Evolutionary conservation across 148 eudicot species (phyloP).

Genomic region (Salicornia ramosissima): DNA sequence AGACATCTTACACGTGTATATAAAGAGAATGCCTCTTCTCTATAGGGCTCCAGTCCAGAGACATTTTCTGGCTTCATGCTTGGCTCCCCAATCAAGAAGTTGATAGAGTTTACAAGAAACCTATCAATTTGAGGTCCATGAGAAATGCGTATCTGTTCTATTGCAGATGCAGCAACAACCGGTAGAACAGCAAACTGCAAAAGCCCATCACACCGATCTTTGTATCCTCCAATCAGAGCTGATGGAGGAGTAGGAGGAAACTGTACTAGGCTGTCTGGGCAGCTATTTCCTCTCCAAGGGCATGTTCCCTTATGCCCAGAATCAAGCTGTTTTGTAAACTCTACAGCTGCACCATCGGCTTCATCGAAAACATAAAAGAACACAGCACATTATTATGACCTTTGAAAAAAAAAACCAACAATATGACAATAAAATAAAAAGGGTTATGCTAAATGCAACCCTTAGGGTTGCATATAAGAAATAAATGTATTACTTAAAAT

Average conservation of each 20-base stretch:
- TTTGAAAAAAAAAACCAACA: background rate
- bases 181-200: slow-evolving; percentile 84
- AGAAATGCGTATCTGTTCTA: slow-evolving; percentile 71
- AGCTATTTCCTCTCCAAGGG: slow-evolving; percentile 91
- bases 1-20: slow-evolving; percentile 65
- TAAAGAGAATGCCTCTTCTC: slow-evolving; percentile 58
- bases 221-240: slow-evolving; percentile 91
- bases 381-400: background rate
- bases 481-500: too few species aligned
- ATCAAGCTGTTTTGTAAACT: slow-evolving; percentile 73
- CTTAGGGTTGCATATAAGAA: too few species aligned
- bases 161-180: slow-evolving; percentile 73
- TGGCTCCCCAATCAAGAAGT: slow-evolving; percentile 47
- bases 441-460: too few species aligned
- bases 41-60: slow-evolving; percentile 39
- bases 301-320: slow-evolving; percentile 66
- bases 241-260: slow-evolving; percentile 97
- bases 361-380: slow-evolving; percentile 22
- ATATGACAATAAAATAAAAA: too few species aligned
- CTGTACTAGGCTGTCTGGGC: slow-evolving; percentile 95
- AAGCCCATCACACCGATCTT: slow-evolving; percentile 97
- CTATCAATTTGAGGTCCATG: slow-evolving; percentile 76
- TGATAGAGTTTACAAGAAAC: slow-evolving; percentile 52
- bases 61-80: slow-evolving; percentile 49
- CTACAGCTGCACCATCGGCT: slow-evolving; percentile 67